Evolutionary conservation across 306 rosid species (phyloP).

Genomic region (Cicer arietinum): DNA sequence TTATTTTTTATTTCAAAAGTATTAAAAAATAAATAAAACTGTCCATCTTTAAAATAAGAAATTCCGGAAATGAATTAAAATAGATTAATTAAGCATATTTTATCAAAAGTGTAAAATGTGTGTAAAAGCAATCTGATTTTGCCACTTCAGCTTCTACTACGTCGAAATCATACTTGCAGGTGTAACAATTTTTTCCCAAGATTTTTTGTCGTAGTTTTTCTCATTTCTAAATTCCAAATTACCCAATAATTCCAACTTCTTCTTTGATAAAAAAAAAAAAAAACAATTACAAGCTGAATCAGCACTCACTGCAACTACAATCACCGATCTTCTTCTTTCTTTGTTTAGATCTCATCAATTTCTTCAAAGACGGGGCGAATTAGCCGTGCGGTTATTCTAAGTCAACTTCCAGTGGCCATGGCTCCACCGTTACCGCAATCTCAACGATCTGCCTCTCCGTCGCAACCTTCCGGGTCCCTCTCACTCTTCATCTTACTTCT

Average conservation of each 20-base stretch:
- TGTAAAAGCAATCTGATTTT: constrained; percentile 38
- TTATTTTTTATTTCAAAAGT: too few species aligned
- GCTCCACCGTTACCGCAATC: constrained; percentile 85
- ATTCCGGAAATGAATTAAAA: too few species aligned
- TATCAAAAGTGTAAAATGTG: too few species aligned
- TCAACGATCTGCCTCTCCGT: constrained; percentile 88
- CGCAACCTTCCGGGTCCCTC: constrained; percentile 94
- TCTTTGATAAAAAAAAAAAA: background rate
- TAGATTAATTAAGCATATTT: too few species aligned
- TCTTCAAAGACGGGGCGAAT: constrained; percentile 43
- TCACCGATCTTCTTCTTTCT: constrained; percentile 30
- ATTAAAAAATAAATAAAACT: too few species aligned
- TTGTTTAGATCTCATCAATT: constrained; percentile 45
- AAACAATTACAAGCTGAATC: constrained; percentile 15
- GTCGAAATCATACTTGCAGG: constrained; percentile 40
- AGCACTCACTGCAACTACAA: constrained; percentile 30
- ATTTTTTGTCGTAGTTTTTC: background rate
- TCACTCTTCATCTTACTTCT: background rate
- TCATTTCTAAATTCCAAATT: background rate
- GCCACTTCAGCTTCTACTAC: constrained; percentile 55
- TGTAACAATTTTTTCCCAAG: background rate
- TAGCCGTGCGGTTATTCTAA: background rate
- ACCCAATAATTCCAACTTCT: background rate
- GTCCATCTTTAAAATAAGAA: too few species aligned
- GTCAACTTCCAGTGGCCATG: constrained; percentile 60